Percentiles rank a stretch among this genome's conserved stretches.
Conservation (phyloP, 768 basidiomycete species). For the Podaxis sp. region DNA sequence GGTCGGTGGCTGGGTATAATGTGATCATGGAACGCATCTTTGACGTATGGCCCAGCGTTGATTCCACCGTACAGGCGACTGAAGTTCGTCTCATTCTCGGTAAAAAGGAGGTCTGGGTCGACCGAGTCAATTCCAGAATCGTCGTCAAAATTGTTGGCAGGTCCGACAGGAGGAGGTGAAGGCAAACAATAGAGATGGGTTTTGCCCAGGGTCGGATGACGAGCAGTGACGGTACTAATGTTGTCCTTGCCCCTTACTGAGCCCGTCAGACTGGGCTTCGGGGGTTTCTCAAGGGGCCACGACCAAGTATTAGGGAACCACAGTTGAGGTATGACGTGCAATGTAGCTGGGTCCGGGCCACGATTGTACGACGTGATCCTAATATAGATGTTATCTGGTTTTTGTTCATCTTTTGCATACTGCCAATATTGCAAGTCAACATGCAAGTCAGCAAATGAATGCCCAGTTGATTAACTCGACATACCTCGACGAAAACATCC, state of each 20-base stretch:
- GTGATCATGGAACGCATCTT: slow-evolving; percentile 98
- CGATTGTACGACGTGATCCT: slow-evolving; percentile 97
- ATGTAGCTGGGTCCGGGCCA: slow-evolving; percentile 89
- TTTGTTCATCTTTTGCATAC: slow-evolving; percentile 98
- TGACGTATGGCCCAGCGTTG: slow-evolving; percentile 82
- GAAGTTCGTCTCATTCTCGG: slow-evolving; percentile 98
- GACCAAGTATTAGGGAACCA: slow-evolving; percentile 99
- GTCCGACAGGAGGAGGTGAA: slow-evolving; percentile 86
- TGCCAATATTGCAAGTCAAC: slow-evolving; percentile 25
- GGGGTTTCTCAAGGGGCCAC: slow-evolving; percentile 72
- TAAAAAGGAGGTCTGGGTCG: slow-evolving; percentile 87
- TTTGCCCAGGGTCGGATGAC: slow-evolving; percentile 72
- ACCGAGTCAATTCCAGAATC: slow-evolving; percentile 68
- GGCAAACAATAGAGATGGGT: slow-evolving; percentile 87
- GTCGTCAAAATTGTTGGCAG: slow-evolving; percentile 58
- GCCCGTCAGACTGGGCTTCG: slow-evolving; percentile 59
- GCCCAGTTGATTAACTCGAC: slow-evolving; percentile 22
- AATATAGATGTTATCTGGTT: slow-evolving; percentile 83
- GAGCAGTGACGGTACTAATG: slow-evolving; percentile 62
- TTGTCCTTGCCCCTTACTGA: slow-evolving; percentile 48
- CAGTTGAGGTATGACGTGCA: slow-evolving; percentile 93
- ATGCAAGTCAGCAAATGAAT: background rate
- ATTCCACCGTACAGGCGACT: slow-evolving; percentile 84
- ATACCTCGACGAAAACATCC: slow-evolving; percentile 97
- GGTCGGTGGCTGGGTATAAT: slow-evolving; percentile 87